Base-by-base conservation (phyloP, 2,329 filamentous ascomycete genomes). In the Rosellinia necatrix region DNA sequence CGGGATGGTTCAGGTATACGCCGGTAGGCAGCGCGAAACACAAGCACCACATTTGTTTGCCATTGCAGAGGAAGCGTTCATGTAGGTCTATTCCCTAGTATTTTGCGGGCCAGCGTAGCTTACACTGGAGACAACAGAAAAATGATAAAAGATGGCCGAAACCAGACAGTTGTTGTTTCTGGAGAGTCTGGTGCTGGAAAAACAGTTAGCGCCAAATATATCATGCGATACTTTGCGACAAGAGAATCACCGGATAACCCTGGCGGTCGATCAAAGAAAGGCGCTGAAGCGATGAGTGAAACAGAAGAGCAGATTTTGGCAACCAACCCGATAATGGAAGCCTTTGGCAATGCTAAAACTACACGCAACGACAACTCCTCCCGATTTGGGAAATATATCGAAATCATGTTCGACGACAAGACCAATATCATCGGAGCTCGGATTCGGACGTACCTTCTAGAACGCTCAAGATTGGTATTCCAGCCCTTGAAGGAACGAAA, bases 1-100 rank as follows among this genome's bases (percentile, higher is more conserved):
- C 15, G 94, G 94, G 64, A 99, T 99, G 93, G 92, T 99, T n/a
- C 94, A 99, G 75, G 92, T 97, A 34, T 99, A 99, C 76, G 92
- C 94, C 53, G 94, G 94, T 70, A 97, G 93, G 76, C 92, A 97
- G 75, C 85, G 94, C 75, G 92, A 92, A 57, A 96, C 94, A 56
- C 94, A 97, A 76, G 94, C 96, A 56, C 94, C 94, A 51, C 94
- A 99, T 85, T 78, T 99, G 70, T 99, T 99, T 76, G 94, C 94
- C 66, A 99, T 99, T 77, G 94, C 94, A 38, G 94, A 99, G 75
- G 96, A 99, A 76, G 92, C 94, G 59, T 99, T 97, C 78, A 91
- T 93, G 91, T 94, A 84, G 79, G 35, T 49, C 32, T 46, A 47
- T 51, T 38, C 37, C 22, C 37, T 29, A 35, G 27, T 25, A 8